Percentiles rank a stretch among this genome's conserved stretches.
These are phyloP conservation scores for California macrophylla DNA, from an alignment of 441 rosid species.

Conservation along the genomic window DNA sequence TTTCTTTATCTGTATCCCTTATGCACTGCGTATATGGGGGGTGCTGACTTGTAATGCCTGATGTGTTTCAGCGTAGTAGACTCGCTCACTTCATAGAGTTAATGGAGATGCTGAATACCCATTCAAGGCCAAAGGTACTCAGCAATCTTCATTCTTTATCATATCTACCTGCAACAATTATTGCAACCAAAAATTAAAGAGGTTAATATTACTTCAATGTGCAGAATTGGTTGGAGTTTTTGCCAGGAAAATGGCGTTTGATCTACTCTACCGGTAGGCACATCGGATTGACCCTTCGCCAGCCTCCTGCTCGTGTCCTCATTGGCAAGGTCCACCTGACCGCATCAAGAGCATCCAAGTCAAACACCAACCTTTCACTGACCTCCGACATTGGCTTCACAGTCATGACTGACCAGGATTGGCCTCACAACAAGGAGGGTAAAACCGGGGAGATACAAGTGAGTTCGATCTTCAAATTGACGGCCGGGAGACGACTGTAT, in stretches of 20 bases:
- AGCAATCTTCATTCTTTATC: neutral
- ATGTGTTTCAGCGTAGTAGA: slow-evolving; percentile 51
- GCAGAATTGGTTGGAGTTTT: slow-evolving; percentile 75
- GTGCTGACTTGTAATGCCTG: slow-evolving; percentile 18
- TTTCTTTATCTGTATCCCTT: no score
- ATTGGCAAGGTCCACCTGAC: slow-evolving; percentile 57
- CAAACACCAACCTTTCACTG: slow-evolving; percentile 33
- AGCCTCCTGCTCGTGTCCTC: slow-evolving; percentile 57
- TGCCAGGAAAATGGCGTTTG: slow-evolving; percentile 86
- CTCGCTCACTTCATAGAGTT: slow-evolving; percentile 74
- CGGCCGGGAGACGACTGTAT: slow-evolving; percentile 60
- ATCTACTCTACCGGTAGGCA: slow-evolving; percentile 79
- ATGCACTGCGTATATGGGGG: neutral
- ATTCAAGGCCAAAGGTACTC: slow-evolving; percentile 64
- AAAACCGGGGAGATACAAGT: slow-evolving; percentile 48
- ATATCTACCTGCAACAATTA: neutral
- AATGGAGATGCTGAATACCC: slow-evolving; percentile 89
- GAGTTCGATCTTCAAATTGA: slow-evolving; percentile 42
- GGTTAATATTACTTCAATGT: neutral
- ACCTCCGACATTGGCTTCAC: slow-evolving; percentile 54
- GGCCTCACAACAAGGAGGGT: slow-evolving; percentile 78
- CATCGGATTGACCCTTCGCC: slow-evolving; percentile 74
- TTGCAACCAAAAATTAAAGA: neutral
- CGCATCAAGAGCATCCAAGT: slow-evolving; percentile 33
- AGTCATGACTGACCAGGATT: slow-evolving; percentile 42